These are phyloP conservation scores for Penicillium italicum DNA, from an alignment of 2,329 filamentous ascomycete species.

Conservation along the genomic window DNA sequence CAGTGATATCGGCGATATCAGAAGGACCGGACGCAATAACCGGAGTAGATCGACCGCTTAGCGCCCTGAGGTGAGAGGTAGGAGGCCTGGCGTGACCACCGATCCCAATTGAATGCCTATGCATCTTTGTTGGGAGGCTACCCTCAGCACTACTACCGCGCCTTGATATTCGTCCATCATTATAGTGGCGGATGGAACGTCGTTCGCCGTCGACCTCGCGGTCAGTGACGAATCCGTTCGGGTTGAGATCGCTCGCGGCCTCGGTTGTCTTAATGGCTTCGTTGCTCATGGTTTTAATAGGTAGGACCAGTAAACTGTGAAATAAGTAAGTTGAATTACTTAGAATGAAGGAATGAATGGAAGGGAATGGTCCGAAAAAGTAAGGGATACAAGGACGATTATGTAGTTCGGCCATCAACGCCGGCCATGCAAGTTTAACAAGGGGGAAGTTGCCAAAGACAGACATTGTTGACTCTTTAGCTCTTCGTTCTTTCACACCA, in stretches of 20 bases:
- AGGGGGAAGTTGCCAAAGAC: neutral
- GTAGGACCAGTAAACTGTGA: neutral
- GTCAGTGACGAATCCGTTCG: constrained; percentile 2
- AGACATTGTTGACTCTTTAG: neutral
- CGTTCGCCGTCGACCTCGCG: constrained; percentile 1
- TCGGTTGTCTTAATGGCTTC: neutral
- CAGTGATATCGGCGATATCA: neutral
- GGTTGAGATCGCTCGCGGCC: neutral
- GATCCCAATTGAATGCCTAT: neutral
- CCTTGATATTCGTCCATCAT: constrained; percentile 1
- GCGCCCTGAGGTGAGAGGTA: neutral
- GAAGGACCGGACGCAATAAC: neutral
- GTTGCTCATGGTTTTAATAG: neutral
- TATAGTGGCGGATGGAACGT: constrained; percentile 4
- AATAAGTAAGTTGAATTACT: neutral
- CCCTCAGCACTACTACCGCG: neutral
- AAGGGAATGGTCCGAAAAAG: neutral
- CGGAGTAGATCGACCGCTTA: neutral
- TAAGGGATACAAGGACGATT: neutral
- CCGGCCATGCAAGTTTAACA: neutral
- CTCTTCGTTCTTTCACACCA: neutral
- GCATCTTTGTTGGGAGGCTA: neutral
- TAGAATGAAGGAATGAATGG: neutral
- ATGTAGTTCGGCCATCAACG: neutral
- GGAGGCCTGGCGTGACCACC: neutral